phyloP scores from a whole-genome alignment of 2,329 filamentous ascomycete genomes.

The Mycogone perniciosa region DNA sequence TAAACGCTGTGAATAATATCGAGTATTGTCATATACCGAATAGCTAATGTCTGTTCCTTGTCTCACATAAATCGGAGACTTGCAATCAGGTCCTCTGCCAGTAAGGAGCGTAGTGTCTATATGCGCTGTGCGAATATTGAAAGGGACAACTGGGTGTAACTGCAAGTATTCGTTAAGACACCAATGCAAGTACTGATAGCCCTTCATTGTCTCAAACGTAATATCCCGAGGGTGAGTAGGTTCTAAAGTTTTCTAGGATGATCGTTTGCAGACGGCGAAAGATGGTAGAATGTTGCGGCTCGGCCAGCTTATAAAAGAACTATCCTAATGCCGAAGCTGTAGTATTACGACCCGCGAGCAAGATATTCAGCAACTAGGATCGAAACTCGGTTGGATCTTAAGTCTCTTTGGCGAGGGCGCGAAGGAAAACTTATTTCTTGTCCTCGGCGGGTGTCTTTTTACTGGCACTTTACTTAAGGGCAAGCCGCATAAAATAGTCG shows the following conservation, averaged over 20 bases:
- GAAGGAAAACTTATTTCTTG: constrained; percentile 26
- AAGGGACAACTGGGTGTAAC: constrained; percentile 19
- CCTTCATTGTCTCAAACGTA: constrained; percentile 20
- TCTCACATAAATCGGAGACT: constrained; percentile 41
- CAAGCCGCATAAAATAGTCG: constrained; percentile 59
- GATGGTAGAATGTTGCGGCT: constrained; percentile 27
- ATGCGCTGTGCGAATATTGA: constrained; percentile 19
- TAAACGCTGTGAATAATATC: not conserved
- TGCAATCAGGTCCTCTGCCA: constrained; percentile 44
- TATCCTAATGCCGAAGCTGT: constrained; percentile 45
- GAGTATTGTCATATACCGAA: constrained; percentile 13
- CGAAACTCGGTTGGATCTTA: constrained; percentile 20
- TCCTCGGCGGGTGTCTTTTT: constrained; percentile 2
- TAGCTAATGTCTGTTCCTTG: constrained; percentile 41
- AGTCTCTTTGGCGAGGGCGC: constrained; percentile 28
- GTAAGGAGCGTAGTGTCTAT: constrained; percentile 43
- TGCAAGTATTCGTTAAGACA: constrained; percentile 19
- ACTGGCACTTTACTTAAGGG: constrained; percentile 31
- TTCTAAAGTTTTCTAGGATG: constrained; percentile 45
- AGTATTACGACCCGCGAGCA: constrained; percentile 49
- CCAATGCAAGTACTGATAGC: constrained; percentile 21
- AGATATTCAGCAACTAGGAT: constrained; percentile 30
- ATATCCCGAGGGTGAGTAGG: constrained; percentile 24
- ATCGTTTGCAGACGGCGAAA: constrained; percentile 37
- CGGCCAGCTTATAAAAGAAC: constrained; percentile 38